A percentile compares a stretch with the other conserved stretches of the same genome.
Conservation (phyloP, 768 basidiomycete genomes). For the Russula sp. region DNA sequence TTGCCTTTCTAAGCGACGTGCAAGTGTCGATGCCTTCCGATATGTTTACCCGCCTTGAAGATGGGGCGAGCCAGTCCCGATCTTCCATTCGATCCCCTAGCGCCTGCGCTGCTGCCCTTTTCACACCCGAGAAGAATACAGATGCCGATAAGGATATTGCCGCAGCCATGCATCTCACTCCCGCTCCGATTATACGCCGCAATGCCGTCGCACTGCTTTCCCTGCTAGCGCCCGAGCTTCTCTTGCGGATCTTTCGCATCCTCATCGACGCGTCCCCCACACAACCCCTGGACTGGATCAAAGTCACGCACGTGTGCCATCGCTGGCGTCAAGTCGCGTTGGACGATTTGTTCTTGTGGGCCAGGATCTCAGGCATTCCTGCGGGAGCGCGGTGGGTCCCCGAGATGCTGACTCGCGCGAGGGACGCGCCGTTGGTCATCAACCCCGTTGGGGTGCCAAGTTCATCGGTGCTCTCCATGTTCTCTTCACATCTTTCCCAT, state of each 20-base stretch:
- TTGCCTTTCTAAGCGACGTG: neutral
- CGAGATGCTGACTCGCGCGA: conserved; percentile 2
- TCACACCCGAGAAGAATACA: neutral
- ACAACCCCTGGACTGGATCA: neutral
- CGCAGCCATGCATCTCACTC: neutral
- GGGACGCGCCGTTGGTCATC: neutral
- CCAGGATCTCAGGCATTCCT: neutral
- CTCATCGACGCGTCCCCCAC: neutral
- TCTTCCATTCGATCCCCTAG: neutral
- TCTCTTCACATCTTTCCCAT: neutral
- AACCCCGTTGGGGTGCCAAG: neutral
- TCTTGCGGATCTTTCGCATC: conserved; percentile 6
- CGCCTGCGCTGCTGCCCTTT: neutral
- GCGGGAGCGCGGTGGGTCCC: neutral
- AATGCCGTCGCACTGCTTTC: conserved; percentile 7
- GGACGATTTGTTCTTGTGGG: conserved; percentile 7
- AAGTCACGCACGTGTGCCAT: conserved; percentile 15
- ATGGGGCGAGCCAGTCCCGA: neutral
- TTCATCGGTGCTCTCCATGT: neutral
- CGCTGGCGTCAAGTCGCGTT: conserved; percentile 16
- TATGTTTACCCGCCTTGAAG: neutral
- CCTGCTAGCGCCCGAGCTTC: conserved; percentile 13
- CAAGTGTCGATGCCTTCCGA: neutral
- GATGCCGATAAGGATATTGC: no score
- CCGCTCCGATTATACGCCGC: neutral